Evolutionary conservation across 2,329 filamentous ascomycete species (phyloP).

Genomic region (Fusarium sp.): DNA sequence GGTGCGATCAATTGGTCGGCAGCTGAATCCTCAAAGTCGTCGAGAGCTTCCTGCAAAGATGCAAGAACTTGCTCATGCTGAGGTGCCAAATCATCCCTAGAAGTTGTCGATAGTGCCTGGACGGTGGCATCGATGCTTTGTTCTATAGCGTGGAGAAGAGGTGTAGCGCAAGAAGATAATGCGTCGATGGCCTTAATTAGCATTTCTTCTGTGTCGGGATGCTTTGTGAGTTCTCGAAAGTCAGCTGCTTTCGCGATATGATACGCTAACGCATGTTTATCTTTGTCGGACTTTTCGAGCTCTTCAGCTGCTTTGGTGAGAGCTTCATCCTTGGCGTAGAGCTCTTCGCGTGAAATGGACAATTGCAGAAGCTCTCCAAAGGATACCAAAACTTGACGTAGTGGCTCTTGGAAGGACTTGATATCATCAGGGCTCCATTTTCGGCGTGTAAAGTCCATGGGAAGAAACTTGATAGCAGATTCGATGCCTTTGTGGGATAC

Average conservation of each 20-base stretch:
- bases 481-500: slow-evolving; percentile 5
- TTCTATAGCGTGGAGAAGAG: not conserved
- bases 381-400: slow-evolving; percentile 2
- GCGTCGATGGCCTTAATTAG: slow-evolving; percentile 1
- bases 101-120: not conserved
- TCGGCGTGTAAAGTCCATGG: slow-evolving; percentile 18
- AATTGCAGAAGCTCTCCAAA: slow-evolving; percentile 16
- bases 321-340: slow-evolving; percentile 14
- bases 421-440: slow-evolving; percentile 21
- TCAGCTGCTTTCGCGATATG: slow-evolving; percentile 24
- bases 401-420: slow-evolving; percentile 18
- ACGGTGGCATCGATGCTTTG: slow-evolving; percentile 4
- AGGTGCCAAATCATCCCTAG: not conserved
- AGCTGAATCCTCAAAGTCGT: slow-evolving; percentile 18
- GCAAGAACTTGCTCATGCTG: not conserved
- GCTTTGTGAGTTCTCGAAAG: slow-evolving; percentile 7
- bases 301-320: slow-evolving; percentile 14
- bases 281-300: slow-evolving; percentile 17
- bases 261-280: slow-evolving; percentile 17
- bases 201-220: slow-evolving; percentile 25
- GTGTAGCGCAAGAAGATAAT: slow-evolving; percentile 2
- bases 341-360: slow-evolving; percentile 14
- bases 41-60: slow-evolving; percentile 7
- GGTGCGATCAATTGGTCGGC: slow-evolving; percentile 9
- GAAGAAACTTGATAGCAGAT: slow-evolving; percentile 18